Percentiles rank a stretch among this genome's conserved stretches.
phyloP scores from a whole-genome alignment of 108 stramenopile genomes.

The Fragilaria crotonensis region DNA sequence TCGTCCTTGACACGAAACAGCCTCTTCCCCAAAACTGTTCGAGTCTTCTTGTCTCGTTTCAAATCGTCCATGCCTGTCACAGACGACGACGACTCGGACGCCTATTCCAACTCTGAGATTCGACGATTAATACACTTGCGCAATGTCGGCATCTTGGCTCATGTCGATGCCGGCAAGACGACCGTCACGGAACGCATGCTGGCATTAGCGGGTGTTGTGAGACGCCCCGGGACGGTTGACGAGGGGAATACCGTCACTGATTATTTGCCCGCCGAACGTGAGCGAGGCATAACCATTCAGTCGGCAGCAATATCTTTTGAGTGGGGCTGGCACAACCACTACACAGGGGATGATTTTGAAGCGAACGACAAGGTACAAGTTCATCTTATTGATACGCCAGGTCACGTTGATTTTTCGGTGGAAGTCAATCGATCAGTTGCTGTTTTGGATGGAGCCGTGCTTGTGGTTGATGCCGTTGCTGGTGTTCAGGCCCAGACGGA shows the following conservation, averaged over 20 bases:
- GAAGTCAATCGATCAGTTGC: constrained; percentile 96
- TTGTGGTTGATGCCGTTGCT: constrained; percentile 96
- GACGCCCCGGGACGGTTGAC: constrained; percentile 82
- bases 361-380: constrained; percentile 38
- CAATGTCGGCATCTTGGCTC: constrained; percentile 94
- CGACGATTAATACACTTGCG: constrained; percentile 56
- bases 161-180: constrained; percentile 99
- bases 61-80: background rate
- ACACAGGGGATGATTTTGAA: constrained; percentile 23
- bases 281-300: constrained; percentile 99
- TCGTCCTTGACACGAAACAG: background rate
- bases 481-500: constrained; percentile 98
- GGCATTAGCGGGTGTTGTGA: constrained; percentile 81
- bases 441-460: constrained; percentile 94
- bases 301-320: constrained; percentile 90
- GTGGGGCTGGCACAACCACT: constrained; percentile 80
- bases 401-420: constrained; percentile 98
- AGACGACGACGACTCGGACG: background rate
- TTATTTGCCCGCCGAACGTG: constrained; percentile 93
- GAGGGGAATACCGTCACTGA: constrained; percentile 96
- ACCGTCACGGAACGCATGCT: constrained; percentile 99
- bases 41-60: background rate
- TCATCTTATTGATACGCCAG: constrained; percentile 95
- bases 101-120: constrained; percentile 12
- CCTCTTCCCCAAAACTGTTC: background rate